These are phyloP conservation scores for Pyricularia pennisetigena DNA, from an alignment of 2,329 filamentous ascomycete genomes.

Conservation along the genomic window DNA sequence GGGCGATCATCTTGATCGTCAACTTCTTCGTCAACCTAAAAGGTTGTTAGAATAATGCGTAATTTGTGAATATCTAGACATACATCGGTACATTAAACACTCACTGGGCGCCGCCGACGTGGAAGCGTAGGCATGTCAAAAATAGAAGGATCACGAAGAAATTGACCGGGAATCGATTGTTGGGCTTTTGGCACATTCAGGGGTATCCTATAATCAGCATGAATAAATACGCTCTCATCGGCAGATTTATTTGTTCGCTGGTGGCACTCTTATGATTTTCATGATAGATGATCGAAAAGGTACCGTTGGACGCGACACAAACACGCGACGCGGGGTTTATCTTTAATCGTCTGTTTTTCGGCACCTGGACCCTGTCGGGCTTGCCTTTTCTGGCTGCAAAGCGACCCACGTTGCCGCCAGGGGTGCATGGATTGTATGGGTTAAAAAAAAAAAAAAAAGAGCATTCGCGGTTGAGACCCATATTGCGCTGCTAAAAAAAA, in stretches of 20 bases:
- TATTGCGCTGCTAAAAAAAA: neutral
- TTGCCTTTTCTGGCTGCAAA: neutral
- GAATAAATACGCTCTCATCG: neutral
- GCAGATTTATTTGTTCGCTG: neutral
- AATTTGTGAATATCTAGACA: neutral
- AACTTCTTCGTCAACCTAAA: conserved; percentile 12
- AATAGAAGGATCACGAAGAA: neutral
- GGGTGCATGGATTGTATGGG: neutral
- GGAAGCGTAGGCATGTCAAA: conserved; percentile 10
- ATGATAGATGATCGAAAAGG: neutral
- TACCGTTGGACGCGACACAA: neutral
- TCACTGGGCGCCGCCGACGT: conserved; percentile 11
- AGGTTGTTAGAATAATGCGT: neutral
- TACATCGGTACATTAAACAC: neutral
- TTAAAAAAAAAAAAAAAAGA: neutral
- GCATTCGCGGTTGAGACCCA: neutral
- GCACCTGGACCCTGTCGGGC: neutral
- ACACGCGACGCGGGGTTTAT: neutral
- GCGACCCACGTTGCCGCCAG: neutral
- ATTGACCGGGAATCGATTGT: neutral
- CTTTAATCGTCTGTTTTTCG: neutral
- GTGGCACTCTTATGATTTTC: neutral
- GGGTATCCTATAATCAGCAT: neutral
- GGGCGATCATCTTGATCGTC: conserved; percentile 5
- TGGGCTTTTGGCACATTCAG: neutral